Evolutionary conservation across 306 rosid species (phyloP).

Genomic region (Dryas drummondii): DNA sequence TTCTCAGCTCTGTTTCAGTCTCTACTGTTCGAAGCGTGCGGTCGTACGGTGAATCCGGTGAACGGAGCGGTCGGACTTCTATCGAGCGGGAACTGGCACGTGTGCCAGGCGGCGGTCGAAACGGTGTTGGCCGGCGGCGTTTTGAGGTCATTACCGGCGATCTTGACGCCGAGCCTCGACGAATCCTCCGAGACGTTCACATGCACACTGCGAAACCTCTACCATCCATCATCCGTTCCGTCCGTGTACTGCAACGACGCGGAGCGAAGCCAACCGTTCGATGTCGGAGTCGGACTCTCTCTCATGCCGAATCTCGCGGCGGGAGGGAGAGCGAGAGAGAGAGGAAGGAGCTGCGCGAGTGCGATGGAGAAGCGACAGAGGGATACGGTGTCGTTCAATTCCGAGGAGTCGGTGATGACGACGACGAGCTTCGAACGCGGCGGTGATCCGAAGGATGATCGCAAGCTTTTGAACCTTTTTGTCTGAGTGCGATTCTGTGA

Average conservation of each 20-base stretch:
- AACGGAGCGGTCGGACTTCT: conserved; percentile 68
- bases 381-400: conserved; percentile 21
- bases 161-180: not conserved
- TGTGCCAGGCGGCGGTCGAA: conserved; percentile 58
- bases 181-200: conserved; percentile 23
- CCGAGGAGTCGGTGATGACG: conserved; percentile 41
- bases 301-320: conserved; percentile 1
- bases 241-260: not conserved
- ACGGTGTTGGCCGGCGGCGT: conserved; percentile 53
- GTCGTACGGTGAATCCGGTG: conserved; percentile 74
- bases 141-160: conserved; percentile 34
- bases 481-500: conserved; percentile 26
- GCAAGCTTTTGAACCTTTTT: conserved; percentile 54
- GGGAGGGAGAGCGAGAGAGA: conserved; percentile 8
- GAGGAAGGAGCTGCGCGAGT: conserved; percentile 8
- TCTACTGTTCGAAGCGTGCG: conserved; percentile 70
- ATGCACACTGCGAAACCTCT: conserved; percentile 10
- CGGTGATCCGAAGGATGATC: conserved; percentile 20
- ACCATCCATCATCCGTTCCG: conserved; percentile 2
- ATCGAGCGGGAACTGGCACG: conserved; percentile 63
- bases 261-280: conserved; percentile 5
- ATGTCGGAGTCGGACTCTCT: conserved; percentile 2
- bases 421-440: conserved; percentile 28
- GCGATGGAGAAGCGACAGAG: conserved; percentile 18
- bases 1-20: conserved; percentile 67